Conservation (phyloP, 345 rosid species). For the Brassica napus region Da-Ae NC_063451.1:28367501-28368000, state of each 20-base stretch:
- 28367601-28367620: neutral
- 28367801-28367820: neutral
- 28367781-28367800: neutral
- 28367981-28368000: neutral
- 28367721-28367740: neutral
- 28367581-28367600: neutral
- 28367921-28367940: neutral
- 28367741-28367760: neutral
- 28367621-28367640: conserved; percentile 32
- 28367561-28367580: conserved; percentile 16
- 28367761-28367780: neutral
- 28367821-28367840: neutral
- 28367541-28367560: conserved; percentile 21
- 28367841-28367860: neutral
- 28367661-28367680: conserved; percentile 35
- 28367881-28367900: neutral
- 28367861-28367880: neutral
- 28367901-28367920: neutral
- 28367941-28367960: neutral
- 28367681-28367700: neutral
- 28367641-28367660: conserved; percentile 28
- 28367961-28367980: neutral
- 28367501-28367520: conserved; percentile 7
- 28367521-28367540: neutral
- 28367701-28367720: neutral